Evolutionary conservation across 192 early-diverging fungal genomes (phyloP).

Genomic region (Coemansia sp.): DNA sequence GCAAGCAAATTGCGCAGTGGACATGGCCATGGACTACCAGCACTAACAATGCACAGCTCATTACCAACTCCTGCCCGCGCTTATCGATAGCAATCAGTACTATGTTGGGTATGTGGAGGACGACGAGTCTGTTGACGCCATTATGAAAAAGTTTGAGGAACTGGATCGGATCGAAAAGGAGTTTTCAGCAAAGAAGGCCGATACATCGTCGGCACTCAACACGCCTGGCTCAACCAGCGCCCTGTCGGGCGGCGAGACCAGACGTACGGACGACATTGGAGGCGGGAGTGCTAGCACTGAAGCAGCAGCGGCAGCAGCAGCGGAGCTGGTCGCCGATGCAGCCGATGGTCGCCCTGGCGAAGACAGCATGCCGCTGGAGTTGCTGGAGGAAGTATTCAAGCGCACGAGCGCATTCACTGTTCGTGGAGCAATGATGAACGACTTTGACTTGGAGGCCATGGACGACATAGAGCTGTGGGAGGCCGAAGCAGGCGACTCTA

Average conservation of each 20-base stretch:
- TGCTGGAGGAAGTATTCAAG: constrained; percentile 88
- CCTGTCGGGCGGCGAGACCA: neutral
- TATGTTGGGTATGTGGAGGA: constrained; percentile 98
- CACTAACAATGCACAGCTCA: neutral
- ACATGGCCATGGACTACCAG: neutral
- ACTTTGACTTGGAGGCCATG: constrained; percentile 48
- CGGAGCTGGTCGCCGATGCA: constrained; percentile 7
- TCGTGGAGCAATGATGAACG: constrained; percentile 52
- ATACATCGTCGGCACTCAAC: constrained; percentile 4
- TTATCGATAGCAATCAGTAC: constrained; percentile 50
- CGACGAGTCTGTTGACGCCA: constrained; percentile 91
- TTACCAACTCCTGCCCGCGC: neutral
- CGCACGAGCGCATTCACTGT: constrained; percentile 84
- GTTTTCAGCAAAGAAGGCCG: constrained; percentile 54
- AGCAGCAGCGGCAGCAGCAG: neutral
- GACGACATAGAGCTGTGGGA: constrained; percentile 74
- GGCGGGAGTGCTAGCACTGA: neutral
- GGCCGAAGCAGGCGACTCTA: constrained; percentile 69
- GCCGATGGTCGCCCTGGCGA: constrained; percentile 1
- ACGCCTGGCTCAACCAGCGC: constrained; percentile 10
- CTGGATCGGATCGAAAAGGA: constrained; percentile 86
- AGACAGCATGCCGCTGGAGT: constrained; percentile 64
- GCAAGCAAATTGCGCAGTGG: neutral
- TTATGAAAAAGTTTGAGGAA: constrained; percentile 98
- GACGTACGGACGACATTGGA: neutral